Evolutionary conservation across 164 flowering plant species (phyloP).

Genomic region (Warburgia ugandensis): DNA sequence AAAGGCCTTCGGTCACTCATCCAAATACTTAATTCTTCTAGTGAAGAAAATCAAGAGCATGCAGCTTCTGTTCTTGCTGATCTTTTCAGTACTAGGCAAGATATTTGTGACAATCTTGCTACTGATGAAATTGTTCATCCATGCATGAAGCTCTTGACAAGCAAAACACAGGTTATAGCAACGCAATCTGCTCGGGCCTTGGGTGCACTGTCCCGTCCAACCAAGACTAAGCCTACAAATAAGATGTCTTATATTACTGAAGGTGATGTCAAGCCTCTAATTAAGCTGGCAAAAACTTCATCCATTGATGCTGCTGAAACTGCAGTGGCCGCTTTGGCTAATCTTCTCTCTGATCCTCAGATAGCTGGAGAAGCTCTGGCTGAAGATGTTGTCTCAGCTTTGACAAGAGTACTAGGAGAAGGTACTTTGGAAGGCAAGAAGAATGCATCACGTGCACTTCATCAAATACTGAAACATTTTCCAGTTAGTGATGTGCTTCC

Average conservation of each 20-base stretch:
- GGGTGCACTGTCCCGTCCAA: slow-evolving; percentile 72
- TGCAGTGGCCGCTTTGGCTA: slow-evolving; percentile 87
- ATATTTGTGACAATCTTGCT: slow-evolving; percentile 77
- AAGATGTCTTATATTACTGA: slow-evolving; percentile 64
- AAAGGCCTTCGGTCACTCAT: slow-evolving; percentile 70
- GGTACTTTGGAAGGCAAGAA: slow-evolving; percentile 77
- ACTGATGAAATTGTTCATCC: slow-evolving; percentile 84
- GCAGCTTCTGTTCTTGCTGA: slow-evolving; percentile 88
- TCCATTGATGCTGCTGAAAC: slow-evolving; percentile 77
- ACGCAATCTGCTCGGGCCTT: slow-evolving; percentile 84
- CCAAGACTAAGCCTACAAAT: slow-evolving; percentile 37
- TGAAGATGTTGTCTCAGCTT: slow-evolving; percentile 78
- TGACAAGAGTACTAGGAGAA: slow-evolving; percentile 68
- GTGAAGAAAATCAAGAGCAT: slow-evolving; percentile 73
- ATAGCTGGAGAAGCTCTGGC: slow-evolving; percentile 76
- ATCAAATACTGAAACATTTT: slow-evolving; percentile 66
- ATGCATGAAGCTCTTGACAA: slow-evolving; percentile 77
- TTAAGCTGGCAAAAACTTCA: slow-evolving; percentile 77
- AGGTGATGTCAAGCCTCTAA: slow-evolving; percentile 73
- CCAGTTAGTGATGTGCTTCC: slow-evolving; percentile 72
- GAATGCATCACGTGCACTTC: slow-evolving; percentile 75
- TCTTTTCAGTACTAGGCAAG: slow-evolving; percentile 62
- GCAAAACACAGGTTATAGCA: slow-evolving; percentile 70
- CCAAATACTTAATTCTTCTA: slow-evolving; percentile 69
- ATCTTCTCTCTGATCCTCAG: slow-evolving; percentile 73